Percentiles rank a stretch among this genome's conserved stretches.
Evolutionary conservation across 148 eudicot genomes (phyloP).

Genomic region (Cornus kousa): DNA sequence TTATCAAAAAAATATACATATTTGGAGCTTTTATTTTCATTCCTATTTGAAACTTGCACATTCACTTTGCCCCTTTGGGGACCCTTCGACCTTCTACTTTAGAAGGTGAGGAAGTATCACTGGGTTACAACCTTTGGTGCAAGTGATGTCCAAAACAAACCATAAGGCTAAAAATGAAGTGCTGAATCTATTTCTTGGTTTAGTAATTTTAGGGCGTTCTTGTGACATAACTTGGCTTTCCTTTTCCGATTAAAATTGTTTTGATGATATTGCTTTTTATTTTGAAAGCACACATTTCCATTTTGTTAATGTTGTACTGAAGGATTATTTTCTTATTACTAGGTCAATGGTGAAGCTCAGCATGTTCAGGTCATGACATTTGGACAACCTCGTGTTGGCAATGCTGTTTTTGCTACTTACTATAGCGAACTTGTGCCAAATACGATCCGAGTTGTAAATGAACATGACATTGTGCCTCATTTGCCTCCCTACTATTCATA

Average conservation of each 20-base stretch:
- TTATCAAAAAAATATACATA: too few species aligned
- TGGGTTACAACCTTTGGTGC: neutral
- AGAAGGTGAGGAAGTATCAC: too few species aligned
- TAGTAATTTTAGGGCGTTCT: neutral
- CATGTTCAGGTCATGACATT: slow-evolving; percentile 78
- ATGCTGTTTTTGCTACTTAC: slow-evolving; percentile 77
- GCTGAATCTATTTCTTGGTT: neutral
- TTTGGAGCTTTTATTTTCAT: neutral
- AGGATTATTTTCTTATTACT: slow-evolving; percentile 18
- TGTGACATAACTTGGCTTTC: neutral
- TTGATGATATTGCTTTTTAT: neutral
- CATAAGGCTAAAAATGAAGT: neutral
- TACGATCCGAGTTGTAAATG: slow-evolving; percentile 73
- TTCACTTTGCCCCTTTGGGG: too few species aligned
- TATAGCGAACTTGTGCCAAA: slow-evolving; percentile 64
- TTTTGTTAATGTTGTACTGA: slow-evolving; percentile 7
- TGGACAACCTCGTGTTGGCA: slow-evolving; percentile 97
- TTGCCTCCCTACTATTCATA: slow-evolving; percentile 82
- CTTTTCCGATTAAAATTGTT: neutral
- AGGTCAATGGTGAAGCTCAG: slow-evolving; percentile 56
- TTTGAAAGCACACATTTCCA: neutral
- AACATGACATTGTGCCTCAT: slow-evolving; percentile 93
- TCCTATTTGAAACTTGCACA: too few species aligned
- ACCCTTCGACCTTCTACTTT: too few species aligned
- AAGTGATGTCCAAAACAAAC: neutral